phyloP scores from a whole-genome alignment of 2,329 filamentous ascomycete genomes.

The Penicillium sp. region DNA sequence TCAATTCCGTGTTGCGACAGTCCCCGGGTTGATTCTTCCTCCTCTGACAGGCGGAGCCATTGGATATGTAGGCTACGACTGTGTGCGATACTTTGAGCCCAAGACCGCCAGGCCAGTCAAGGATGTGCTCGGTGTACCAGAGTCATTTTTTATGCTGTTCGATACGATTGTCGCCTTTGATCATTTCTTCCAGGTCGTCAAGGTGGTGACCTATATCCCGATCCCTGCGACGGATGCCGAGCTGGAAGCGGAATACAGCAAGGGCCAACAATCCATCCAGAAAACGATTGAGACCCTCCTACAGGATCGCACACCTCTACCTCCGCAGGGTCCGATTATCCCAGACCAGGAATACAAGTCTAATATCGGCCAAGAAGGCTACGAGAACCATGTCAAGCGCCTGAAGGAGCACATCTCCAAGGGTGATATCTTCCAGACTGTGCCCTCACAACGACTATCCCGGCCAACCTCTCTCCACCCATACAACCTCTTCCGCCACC shows the following conservation, averaged over 20 bases:
- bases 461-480: constrained; percentile 86
- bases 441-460: constrained; percentile 88
- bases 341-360: constrained; percentile 75
- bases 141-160: constrained; percentile 95
- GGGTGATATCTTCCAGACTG: constrained; percentile 96
- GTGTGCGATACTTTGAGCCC: constrained; percentile 94
- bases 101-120: constrained; percentile 86
- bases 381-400: constrained; percentile 78
- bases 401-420: constrained; percentile 86
- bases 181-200: constrained; percentile 86
- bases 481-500: constrained; percentile 95
- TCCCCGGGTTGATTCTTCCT: constrained; percentile 77
- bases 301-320: constrained; percentile 68
- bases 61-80: constrained; percentile 96
- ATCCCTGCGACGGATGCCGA: constrained; percentile 55
- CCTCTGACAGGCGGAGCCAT: constrained; percentile 87
- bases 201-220: constrained; percentile 84
- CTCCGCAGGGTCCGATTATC: constrained; percentile 66
- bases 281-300: constrained; percentile 66
- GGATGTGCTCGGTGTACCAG: constrained; percentile 81
- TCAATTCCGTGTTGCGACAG: constrained; percentile 69
- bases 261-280: constrained; percentile 59
- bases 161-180: constrained; percentile 93
- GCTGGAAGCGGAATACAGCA: constrained; percentile 63
- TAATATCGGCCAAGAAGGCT: constrained; percentile 83